Base-by-base conservation (phyloP, 2,329 filamentous ascomycete species). In the Dothideomycetes sp. region DNA sequence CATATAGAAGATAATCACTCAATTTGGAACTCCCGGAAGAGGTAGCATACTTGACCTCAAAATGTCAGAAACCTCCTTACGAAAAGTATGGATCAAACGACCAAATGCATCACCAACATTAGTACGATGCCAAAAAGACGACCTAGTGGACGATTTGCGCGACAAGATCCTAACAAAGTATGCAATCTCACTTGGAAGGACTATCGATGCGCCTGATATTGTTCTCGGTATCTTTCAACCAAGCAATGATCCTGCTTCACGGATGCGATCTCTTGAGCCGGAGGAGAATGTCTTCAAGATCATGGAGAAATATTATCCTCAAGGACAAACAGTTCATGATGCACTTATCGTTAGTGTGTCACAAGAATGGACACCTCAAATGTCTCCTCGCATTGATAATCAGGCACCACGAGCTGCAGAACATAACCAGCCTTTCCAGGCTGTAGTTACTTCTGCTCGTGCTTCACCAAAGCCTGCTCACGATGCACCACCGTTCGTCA, bases 41-140 rank as follows among this genome's bases (percentile, higher is more conserved):
- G n/a, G n/a, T n/a, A n/a, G n/a, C n/a, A n/a, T n/a, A n/a, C n/a
- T n/a, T n/a, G n/a, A n/a, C n/a, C n/a, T n/a, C n/a, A n/a, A n/a
- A n/a, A n/a, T n/a, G n/a, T n/a, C n/a, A n/a, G n/a, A n/a, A n/a
- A n/a, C n/a, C n/a, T n/a, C n/a, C n/a, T n/a, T n/a, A n/a, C 75
- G 85, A 59, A 94, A 94, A 70, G 79, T 96, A 53, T 98, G 91
- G 91, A 89, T 96, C 57, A 89, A 82, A 68, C 75, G 89, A 54
- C 82, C 84, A n/a, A 75, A 81, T 49, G 84, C 80, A 44, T 95
- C 89, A 43, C 78, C 89, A 30, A 98, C 91, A 12, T 70, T 89
- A 53, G 81, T 96, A 40, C 78, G 82, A 46, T 83, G 94, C 53
- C 73, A 77, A 51, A 84, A 94, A 55, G 86, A 93, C 53, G 86